phyloP scores from a whole-genome alignment of 2,329 filamentous ascomycete species.

The Akanthomyces lecanii region DNA sequence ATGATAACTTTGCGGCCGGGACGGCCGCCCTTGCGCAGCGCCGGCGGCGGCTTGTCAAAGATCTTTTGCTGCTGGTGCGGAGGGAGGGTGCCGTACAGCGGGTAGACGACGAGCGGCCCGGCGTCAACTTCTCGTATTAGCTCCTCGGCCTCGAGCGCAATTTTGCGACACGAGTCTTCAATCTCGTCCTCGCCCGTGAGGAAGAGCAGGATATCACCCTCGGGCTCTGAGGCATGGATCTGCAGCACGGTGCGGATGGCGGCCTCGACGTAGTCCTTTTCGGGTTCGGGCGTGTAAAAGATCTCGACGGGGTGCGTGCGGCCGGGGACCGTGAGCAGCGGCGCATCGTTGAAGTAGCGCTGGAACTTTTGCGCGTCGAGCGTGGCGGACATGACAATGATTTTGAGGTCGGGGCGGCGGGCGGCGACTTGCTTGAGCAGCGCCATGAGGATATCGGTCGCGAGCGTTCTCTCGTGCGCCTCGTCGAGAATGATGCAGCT shows the following conservation, averaged over 20 bases:
- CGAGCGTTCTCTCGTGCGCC: slow-evolving; percentile 94
- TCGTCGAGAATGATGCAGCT: slow-evolving; percentile 98
- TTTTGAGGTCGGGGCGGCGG: slow-evolving; percentile 84
- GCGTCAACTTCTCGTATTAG: slow-evolving; percentile 87
- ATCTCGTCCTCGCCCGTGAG: slow-evolving; percentile 98
- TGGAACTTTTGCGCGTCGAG: slow-evolving; percentile 98
- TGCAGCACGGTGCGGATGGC: slow-evolving; percentile 92
- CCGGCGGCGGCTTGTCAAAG: slow-evolving; percentile 79
- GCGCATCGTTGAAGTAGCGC: slow-evolving; percentile 92
- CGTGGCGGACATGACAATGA: slow-evolving; percentile 98
- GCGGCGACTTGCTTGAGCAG: slow-evolving; percentile 84
- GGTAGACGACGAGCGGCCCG: slow-evolving; percentile 85
- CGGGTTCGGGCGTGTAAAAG: slow-evolving; percentile 94
- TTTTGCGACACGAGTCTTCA: slow-evolving; percentile 91
- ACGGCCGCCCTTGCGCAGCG: slow-evolving; percentile 68
- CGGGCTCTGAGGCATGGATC: slow-evolving; percentile 87
- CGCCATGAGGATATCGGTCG: slow-evolving; percentile 96
- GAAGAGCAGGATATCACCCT: slow-evolving; percentile 92
- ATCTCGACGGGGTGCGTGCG: slow-evolving; percentile 96
- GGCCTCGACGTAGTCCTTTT: slow-evolving; percentile 94
- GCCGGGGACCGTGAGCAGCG: slow-evolving; percentile 87
- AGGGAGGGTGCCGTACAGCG: slow-evolving; percentile 88
- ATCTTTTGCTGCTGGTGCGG: slow-evolving; percentile 92
- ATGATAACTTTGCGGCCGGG: slow-evolving; percentile 93
- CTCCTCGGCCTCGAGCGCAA: slow-evolving; percentile 84